Evolutionary conservation across 495 filamentous ascomycete genomes (phyloP), one percentile per base, ranked within the genome.

Genomic region (Xylaria cubensis): DNA sequence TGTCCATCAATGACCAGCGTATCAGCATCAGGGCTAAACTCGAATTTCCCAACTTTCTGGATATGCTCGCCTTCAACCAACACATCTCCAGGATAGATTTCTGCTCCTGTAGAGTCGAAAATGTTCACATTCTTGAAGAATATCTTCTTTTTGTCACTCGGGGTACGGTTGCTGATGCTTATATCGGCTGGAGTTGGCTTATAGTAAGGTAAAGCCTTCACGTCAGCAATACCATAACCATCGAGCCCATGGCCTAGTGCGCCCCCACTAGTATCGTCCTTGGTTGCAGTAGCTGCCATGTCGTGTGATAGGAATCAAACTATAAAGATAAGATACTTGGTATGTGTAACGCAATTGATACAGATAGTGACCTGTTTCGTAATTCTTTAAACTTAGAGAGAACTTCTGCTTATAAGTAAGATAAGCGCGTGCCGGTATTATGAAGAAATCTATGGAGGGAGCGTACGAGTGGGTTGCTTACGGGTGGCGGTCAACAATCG

Each of bases 91-190:
- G 69, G 74, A 72, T 86, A 88, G 0, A 84, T 83, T 19, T 82
- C 80, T 8, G 69, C 58, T 3, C 85, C 86, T 24, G 84, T 86
- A 9, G 82, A 83, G 58, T 88, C 86, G 0, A 88, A 69, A 50
- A 88, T 86, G n/a, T 82, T 81, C 13, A 87, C 85, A 73, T 87
- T 81, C 21, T 76, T 70, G 58, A 88, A 82, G 1, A 88, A 75
- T 24, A 86, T 80, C 61, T 76, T 81, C 64, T 24, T 24, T 41
- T 51, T 29, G 82, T 67, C 64, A 21, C 15, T 39, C 26, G 64
- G 46, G 4, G 44, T 34, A 67, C 24, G 64, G 24, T 67, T 67
- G 64, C 12, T 67, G 64, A 67, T 67, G 64, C 8, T 53, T 17
- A 67, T 67, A 34, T 67, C 64, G 36, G 64, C 64, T 67, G 64